Conservation (phyloP, 129 eudicot species). For the Ambrosia artemisiifolia region DNA sequence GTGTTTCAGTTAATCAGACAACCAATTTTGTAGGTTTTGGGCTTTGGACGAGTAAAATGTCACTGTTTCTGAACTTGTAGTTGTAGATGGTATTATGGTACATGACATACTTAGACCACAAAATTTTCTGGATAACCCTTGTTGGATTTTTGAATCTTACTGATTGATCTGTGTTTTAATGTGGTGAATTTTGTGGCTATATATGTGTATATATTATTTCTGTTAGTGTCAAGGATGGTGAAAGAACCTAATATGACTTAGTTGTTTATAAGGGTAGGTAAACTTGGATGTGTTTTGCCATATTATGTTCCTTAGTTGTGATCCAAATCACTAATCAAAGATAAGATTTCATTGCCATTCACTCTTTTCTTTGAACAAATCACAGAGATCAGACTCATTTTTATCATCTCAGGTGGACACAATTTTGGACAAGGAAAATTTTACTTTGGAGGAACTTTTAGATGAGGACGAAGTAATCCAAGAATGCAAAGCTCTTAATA, state of each 20-base stretch:
- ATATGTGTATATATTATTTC: neutral
- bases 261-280: neutral
- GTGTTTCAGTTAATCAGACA: neutral
- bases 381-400: neutral
- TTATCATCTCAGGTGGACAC: slow-evolving; percentile 74
- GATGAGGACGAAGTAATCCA: slow-evolving; percentile 95
- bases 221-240: neutral
- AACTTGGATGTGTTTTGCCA: slow-evolving; percentile 7
- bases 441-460: slow-evolving; percentile 80
- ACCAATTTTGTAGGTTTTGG: neutral
- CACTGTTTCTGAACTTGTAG: neutral
- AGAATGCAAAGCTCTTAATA: slow-evolving; percentile 97
- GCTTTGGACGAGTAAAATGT: neutral
- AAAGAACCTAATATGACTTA: neutral
- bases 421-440: slow-evolving; percentile 80
- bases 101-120: neutral
- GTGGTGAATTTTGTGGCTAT: neutral
- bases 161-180: neutral
- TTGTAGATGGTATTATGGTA: neutral
- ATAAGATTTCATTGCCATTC: neutral
- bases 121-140: neutral
- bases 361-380: slow-evolving; percentile 9
- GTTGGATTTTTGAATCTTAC: neutral
- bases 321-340: slow-evolving; percentile 1
- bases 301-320: slow-evolving; percentile 9